Base-by-base conservation (phyloP, 1,139 yeast species). In the Debaryomyces nepalensis region DNA sequence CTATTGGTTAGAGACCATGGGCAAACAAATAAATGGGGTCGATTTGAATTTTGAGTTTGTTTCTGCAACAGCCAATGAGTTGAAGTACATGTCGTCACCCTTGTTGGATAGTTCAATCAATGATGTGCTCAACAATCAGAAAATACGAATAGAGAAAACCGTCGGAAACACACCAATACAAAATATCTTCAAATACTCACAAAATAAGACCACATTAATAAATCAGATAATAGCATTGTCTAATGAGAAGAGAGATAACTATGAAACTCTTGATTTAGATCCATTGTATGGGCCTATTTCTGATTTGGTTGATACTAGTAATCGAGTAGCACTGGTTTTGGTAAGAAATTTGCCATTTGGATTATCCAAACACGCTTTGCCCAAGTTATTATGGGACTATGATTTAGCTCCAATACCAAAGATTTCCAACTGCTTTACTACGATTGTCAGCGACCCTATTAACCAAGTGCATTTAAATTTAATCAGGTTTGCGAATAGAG, bases 21-120 rank as follows among this genome's bases (percentile, higher is more conserved):
- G 73, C 4, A 70, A 75, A 39, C 66, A 68, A 40, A 54, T 82
- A 27, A 77, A 82, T 50, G 88, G 88, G 1, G 53, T 73, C 32
- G 68, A 66, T 16, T 52, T 80, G 20, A 60, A 69, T 16, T 60
- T 80, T 23, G 59, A 68, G 39, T 81, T 81, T 63, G 72, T 70
- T 3, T 54, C 51, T 2, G 27, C 57, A n/a, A 41, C 46, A 5
- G 41, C 43, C 4, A 40, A 45, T 19, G 62, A 60, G 11, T 46
- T 65, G 30, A 54, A 55, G 32, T 49, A 45, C 34, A 50, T 68
- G 57, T 50, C 59, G 3, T 61, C 71, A 5, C 71, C 73, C 0
- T 51, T 49, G 24, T 46, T 63, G 30, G 59, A 56, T 16, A 38
- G 40, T 1, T 37, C 49, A 26, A 36, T 39, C 10, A 34, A 44